Evolutionary conservation across 306 rosid species (phyloP).

Genomic region (Malus fusca): DNA sequence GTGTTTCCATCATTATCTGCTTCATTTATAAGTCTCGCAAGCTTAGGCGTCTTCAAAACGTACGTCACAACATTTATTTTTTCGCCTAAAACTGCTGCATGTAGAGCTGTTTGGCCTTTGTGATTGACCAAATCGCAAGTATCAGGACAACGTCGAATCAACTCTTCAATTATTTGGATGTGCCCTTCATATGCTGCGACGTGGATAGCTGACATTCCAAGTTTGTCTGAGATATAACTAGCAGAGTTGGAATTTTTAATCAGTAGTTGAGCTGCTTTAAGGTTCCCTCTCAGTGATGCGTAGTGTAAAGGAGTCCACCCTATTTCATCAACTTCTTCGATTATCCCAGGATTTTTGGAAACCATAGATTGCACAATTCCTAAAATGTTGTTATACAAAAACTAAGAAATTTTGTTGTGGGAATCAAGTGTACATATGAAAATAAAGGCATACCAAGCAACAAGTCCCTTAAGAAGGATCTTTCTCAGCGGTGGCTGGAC

Average conservation of each 20-base stretch:
- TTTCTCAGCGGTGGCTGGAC: no score
- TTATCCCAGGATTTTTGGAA: neutral
- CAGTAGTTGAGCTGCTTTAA: neutral
- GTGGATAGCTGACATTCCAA: constrained; percentile 10
- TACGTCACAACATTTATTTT: neutral
- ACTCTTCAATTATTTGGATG: neutral
- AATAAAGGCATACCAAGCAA: neutral
- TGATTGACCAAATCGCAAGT: neutral
- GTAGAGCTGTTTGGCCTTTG: neutral
- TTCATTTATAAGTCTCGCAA: neutral
- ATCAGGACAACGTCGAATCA: neutral
- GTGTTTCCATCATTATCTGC: constrained; percentile 11
- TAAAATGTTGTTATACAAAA: neutral
- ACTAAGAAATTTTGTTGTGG: no score
- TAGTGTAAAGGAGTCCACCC: constrained; percentile 19
- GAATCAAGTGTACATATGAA: no score
- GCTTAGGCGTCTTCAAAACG: neutral
- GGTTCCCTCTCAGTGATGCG: neutral
- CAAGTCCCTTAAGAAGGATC: no score
- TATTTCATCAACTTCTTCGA: neutral
- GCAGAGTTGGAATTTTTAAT: neutral
- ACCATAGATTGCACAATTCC: neutral
- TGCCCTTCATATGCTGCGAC: neutral
- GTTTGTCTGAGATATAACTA: neutral
- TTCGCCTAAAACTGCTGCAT: neutral